Evolutionary conservation across 805 yeast species (phyloP).

Genomic region (Candida patagonica): DNA sequence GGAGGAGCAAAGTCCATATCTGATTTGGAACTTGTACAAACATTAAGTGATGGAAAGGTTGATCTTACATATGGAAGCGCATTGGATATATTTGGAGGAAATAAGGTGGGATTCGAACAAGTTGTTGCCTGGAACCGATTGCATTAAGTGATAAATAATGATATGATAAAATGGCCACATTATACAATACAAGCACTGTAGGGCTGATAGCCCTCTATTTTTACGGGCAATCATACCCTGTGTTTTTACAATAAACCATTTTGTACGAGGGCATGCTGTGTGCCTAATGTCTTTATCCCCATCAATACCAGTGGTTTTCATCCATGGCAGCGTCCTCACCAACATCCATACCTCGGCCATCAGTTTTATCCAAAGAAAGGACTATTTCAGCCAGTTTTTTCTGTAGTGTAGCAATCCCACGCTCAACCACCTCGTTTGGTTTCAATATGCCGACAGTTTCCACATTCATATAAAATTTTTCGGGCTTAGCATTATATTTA

Average conservation of each 20-base stretch:
- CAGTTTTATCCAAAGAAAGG: slow-evolving; percentile 44
- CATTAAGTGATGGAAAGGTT: slow-evolving; percentile 69
- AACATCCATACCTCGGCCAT: slow-evolving; percentile 8
- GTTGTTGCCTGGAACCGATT: slow-evolving; percentile 61
- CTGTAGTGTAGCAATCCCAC: slow-evolving; percentile 79
- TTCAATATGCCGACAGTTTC: slow-evolving; percentile 87
- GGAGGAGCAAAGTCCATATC: slow-evolving; percentile 81
- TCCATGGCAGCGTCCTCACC: slow-evolving; percentile 1
- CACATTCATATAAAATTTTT: slow-evolving; percentile 74
- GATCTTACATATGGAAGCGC: slow-evolving; percentile 93
- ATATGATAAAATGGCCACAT: no score
- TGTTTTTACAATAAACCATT: no score
- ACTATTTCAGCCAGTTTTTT: slow-evolving; percentile 84
- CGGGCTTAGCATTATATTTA: slow-evolving; percentile 76
- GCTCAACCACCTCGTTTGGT: slow-evolving; percentile 80
- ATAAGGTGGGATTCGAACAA: slow-evolving; percentile 63
- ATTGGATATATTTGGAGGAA: slow-evolving; percentile 90
- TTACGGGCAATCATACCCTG: no score
- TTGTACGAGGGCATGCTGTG: no score
- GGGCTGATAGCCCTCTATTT: no score
- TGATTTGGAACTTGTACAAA: slow-evolving; percentile 60
- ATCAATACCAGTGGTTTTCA: slow-evolving; percentile 4
- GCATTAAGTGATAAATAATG: no score
- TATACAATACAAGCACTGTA: no score
- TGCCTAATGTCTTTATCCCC: no score